A percentile compares a stretch with the other conserved stretches of the same genome.
These are phyloP conservation scores for Fusarium azukiicola DNA, from an alignment of 2,329 filamentous ascomycete genomes.

Conservation along the genomic window DNA sequence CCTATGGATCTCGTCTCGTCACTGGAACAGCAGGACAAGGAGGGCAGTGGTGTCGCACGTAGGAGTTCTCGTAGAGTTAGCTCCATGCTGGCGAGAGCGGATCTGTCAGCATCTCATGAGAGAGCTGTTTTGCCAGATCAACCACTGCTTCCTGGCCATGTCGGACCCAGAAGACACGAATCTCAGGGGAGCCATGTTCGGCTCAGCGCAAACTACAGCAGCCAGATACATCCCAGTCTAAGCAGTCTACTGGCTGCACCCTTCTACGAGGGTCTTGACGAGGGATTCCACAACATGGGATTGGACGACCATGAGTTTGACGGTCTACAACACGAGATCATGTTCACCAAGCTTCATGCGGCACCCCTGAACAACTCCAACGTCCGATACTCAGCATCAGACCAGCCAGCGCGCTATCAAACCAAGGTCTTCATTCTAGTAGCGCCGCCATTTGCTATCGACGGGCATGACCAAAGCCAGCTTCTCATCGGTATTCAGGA, in stretches of 20 bases:
- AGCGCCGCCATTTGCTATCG: slow-evolving; percentile 76
- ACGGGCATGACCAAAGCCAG: slow-evolving; percentile 75
- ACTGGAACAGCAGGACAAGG: slow-evolving; percentile 83
- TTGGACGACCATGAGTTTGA: slow-evolving; percentile 87
- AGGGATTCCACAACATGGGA: slow-evolving; percentile 86
- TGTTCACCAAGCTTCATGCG: slow-evolving; percentile 85
- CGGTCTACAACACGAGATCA: slow-evolving; percentile 85
- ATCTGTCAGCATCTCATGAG: slow-evolving; percentile 92
- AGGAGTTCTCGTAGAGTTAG: slow-evolving; percentile 90
- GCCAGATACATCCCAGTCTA: slow-evolving; percentile 72
- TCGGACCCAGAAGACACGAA: slow-evolving; percentile 81
- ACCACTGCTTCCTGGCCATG: slow-evolving; percentile 64
- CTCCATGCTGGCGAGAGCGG: slow-evolving; percentile 92
- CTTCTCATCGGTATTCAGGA: slow-evolving; percentile 87
- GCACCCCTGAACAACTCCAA: slow-evolving; percentile 81
- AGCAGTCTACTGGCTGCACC: slow-evolving; percentile 85
- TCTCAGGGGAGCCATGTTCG: slow-evolving; percentile 78
- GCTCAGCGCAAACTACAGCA: slow-evolving; percentile 66
- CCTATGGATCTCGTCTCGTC: slow-evolving; percentile 83
- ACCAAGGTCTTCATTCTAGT: slow-evolving; percentile 85
- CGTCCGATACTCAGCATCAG: slow-evolving; percentile 79
- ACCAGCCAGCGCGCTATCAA: slow-evolving; percentile 74
- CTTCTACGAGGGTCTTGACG: slow-evolving; percentile 85
- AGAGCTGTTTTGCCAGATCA: slow-evolving; percentile 89
- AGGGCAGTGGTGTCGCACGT: slow-evolving; percentile 73